phyloP scores from a whole-genome alignment of 1,139 yeast genomes.

The Blastobotrys raffinosifermentans region DNA sequence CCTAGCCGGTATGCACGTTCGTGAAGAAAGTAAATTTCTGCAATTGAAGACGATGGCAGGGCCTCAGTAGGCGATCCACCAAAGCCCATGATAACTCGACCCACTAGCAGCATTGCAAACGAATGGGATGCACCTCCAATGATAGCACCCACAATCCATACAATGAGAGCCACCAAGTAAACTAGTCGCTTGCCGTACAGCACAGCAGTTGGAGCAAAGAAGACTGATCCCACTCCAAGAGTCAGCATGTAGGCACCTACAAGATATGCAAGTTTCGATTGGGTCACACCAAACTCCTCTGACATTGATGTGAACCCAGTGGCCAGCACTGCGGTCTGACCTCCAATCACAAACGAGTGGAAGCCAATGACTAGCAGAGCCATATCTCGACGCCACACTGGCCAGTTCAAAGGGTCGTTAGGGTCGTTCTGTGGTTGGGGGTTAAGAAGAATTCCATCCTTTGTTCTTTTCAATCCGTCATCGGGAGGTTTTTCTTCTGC shows the following conservation, averaged over 20 bases:
- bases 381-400: constrained; percentile 51
- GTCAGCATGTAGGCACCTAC: constrained; percentile 60
- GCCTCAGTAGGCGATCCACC: constrained; percentile 62
- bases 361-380: constrained; percentile 51
- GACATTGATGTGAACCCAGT: constrained; percentile 46
- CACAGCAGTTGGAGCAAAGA: constrained; percentile 56
- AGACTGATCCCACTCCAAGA: constrained; percentile 51
- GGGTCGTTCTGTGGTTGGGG: constrained; percentile 77
- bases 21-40: constrained; percentile 59
- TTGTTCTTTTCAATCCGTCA: constrained; percentile 40
- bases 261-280: constrained; percentile 44
- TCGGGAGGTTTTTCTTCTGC: constrained; percentile 12
- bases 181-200: constrained; percentile 55
- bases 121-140: constrained; percentile 49
- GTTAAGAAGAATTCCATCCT: constrained; percentile 51
- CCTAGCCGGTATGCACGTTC: constrained; percentile 63
- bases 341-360: constrained; percentile 58
- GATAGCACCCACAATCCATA: constrained; percentile 49
- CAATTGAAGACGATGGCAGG: constrained; percentile 55
- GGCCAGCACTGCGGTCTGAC: constrained; percentile 56
- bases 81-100: constrained; percentile 51
- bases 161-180: constrained; percentile 44
- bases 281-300: constrained; percentile 41
- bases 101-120: constrained; percentile 51
- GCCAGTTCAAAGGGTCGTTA: constrained; percentile 75